Evolutionary conservation across 1,139 yeast species (phyloP), one percentile per base, ranked within the genome.

Genomic region (Geotrichum carabidarum): DNA sequence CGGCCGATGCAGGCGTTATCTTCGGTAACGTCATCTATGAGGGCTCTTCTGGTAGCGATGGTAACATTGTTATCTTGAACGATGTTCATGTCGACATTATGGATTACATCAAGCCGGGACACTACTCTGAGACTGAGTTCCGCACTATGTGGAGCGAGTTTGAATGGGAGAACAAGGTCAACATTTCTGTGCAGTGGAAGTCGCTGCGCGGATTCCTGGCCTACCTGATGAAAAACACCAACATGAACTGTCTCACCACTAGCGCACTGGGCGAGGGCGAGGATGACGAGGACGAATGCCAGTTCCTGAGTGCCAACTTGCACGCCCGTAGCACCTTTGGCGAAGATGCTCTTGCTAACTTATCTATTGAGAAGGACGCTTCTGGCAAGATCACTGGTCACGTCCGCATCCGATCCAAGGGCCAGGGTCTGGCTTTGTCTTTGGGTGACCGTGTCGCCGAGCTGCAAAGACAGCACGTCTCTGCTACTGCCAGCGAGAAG

Each of bases 161-260:
- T 69, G 99, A 94, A 74, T 94, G 99, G 99, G 99, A 94, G 73
- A 94, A 94, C 75, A 94, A 94, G 76, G 93, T 94, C 66, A 87
- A 93, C 59, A 87, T 94, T 68, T 84, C 86, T 64, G 83, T 95
- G 2, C 78, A 77, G 55, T 78, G 84, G 65, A 73, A 80, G 44
- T 74, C 91, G 1, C 78, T 94, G 67, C 85, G 84, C 67, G 88
- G 82, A 51, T 94, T 89, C 73, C 77, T 94, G 70, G 86, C 84
- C 57, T 84, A 81, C 65, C 75, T 94, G 65, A 77, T 89, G 74
- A 77, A 78, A 59, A 93, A 90, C 50, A 93, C 99, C 9, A 91
- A 93, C 71, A 93, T 93, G 98, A 84, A 85, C 54, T 86, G 96
- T 68, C 79, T 94, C 66, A 94, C 98, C 0, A 90, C 96, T 1